Evolutionary conservation across 208 protist species (phyloP).

Genomic region (Phytomonas francai): DNA sequence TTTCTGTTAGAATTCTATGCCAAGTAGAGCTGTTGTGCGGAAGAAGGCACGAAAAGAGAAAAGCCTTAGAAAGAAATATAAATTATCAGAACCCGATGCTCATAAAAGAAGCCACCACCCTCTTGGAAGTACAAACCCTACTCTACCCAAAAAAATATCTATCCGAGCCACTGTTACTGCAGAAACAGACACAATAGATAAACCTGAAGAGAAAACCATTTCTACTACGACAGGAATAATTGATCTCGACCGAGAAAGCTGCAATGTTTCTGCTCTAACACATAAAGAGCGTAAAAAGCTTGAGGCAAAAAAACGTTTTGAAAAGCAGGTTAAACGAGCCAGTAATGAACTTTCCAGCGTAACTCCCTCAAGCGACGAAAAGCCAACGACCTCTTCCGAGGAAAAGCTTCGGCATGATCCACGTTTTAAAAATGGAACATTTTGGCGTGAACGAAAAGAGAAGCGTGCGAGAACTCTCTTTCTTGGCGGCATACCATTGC

Average conservation of each 20-base stretch:
- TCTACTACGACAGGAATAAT: neutral
- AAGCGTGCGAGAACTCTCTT: conserved; percentile 69
- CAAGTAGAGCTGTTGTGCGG: neutral
- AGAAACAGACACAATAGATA: neutral
- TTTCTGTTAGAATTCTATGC: neutral
- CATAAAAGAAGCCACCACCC: neutral
- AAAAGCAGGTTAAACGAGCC: neutral
- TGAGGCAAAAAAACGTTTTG: neutral
- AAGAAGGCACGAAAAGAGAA: neutral
- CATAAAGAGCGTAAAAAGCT: neutral
- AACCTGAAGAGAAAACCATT: neutral
- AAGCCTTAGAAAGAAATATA: neutral
- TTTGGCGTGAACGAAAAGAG: conserved; percentile 79
- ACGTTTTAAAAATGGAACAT: conserved; percentile 76
- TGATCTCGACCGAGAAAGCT: neutral
- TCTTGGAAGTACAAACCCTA: neutral
- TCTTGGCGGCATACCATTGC: conserved; percentile 60
- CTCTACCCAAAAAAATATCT: neutral
- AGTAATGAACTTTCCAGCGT: neutral
- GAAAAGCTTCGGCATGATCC: conserved; percentile 66
- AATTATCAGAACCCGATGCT: neutral
- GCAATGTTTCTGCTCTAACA: neutral
- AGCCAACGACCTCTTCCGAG: neutral
- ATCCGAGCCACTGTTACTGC: neutral
- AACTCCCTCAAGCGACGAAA: neutral